Conservation (phyloP, 2,329 filamentous ascomycete genomes). For the Cladorrhinum sp. region DNA sequence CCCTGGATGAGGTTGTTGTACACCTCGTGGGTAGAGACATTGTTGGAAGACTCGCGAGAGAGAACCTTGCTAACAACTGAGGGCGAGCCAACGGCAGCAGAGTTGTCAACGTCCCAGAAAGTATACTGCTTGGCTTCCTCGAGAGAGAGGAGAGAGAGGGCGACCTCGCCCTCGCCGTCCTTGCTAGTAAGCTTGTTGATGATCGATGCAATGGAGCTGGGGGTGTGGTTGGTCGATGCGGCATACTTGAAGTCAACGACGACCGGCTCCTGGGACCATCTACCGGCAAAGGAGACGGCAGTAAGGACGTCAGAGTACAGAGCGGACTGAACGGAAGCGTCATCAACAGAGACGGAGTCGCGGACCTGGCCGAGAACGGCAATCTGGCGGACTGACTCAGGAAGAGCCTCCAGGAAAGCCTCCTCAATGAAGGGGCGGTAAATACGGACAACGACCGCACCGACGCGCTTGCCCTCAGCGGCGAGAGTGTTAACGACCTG, state of each 20-base stretch:
- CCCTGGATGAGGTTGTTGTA: slow-evolving; percentile 68
- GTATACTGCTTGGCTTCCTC: slow-evolving; percentile 75
- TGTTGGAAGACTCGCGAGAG: slow-evolving; percentile 69
- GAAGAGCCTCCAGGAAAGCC: slow-evolving; percentile 80
- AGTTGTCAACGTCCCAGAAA: slow-evolving; percentile 89
- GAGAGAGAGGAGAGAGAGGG: slow-evolving; percentile 38
- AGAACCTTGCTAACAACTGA: slow-evolving; percentile 54
- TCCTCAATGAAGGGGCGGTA: slow-evolving; percentile 96
- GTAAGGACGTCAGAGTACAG: slow-evolving; percentile 91
- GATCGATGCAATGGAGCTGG: slow-evolving; percentile 50
- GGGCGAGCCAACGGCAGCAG: slow-evolving; percentile 63
- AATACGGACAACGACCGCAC: slow-evolving; percentile 85
- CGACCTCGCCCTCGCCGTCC: slow-evolving; percentile 49
- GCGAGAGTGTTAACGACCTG: slow-evolving; percentile 75
- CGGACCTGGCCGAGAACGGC: slow-evolving; percentile 87
- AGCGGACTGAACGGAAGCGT: slow-evolving; percentile 74
- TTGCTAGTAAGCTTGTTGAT: slow-evolving; percentile 51
- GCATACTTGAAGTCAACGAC: slow-evolving; percentile 90
- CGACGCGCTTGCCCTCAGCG: slow-evolving; percentile 71
- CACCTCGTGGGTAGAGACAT: slow-evolving; percentile 59
- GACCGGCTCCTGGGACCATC: slow-evolving; percentile 58
- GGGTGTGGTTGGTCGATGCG: slow-evolving; percentile 57
- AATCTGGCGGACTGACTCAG: slow-evolving; percentile 69
- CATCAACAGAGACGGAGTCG: slow-evolving; percentile 68
- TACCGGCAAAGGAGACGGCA: slow-evolving; percentile 73